Base-by-base conservation (phyloP, 306 rosid genomes). In the Benincasa hispida region DNA sequence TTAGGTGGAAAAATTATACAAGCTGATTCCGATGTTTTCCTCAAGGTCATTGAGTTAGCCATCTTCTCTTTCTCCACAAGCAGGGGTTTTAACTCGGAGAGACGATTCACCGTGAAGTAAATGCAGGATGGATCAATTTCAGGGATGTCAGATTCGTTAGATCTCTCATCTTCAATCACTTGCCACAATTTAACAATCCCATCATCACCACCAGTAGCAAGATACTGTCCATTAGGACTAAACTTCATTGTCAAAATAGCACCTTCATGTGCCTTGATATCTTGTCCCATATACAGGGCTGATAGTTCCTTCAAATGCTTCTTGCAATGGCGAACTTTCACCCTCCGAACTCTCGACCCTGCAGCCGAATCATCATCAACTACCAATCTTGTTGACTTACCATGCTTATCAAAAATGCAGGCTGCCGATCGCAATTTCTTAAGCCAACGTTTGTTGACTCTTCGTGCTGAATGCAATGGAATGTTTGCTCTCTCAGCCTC, bases 131-230 rank as follows among this genome's bases (percentile, higher is more conserved):
- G 96, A 55, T 95, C 98, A 6, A 92, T 78, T 77, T 89, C 96
- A 2, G 97, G 91, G 70, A 87, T 85, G 89, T 91, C 95, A 50
- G 83, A 50, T 81, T 89, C 96, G 78, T 90, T 84, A 28, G 91
- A 83, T 45, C 97, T 90, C 79, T 92, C 96, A 74, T 87, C 91
- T 83, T 89, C 93, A 73, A 90, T 89, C 83, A 95, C 99, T 83
- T 87, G 91, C 99, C 99, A 95, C 74, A 90, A 42, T 37, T 92
- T 88, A 59, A 95, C 92, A 82, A 92, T 82, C 63, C 97, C 86
- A 79, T 95, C 99, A 77, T 88, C 88, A 56, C 99, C 98, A 13
- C 90, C 99, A 82, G 93, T 95, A 41, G 97, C 99, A 51, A 95
- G 90, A 83, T 87, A 92, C 82, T 85, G 91, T n/a, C 99, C 99